Conservation (phyloP, 768 basidiomycete genomes). For the Mycena indigotica region DNA sequence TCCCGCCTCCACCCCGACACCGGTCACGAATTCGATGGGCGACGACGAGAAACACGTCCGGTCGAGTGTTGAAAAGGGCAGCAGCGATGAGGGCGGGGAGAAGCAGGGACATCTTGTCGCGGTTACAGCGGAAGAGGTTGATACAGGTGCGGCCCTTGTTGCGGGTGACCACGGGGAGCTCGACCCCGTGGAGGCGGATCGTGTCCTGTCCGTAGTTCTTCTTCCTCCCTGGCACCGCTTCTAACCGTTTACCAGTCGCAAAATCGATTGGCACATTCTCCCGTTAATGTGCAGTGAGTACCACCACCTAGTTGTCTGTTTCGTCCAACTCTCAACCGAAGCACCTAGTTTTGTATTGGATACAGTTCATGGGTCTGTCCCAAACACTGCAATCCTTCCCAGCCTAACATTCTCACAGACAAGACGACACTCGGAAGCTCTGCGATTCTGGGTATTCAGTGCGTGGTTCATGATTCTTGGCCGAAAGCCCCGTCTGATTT, state of each 20-base stretch:
- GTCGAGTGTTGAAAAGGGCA: neutral
- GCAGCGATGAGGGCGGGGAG: neutral
- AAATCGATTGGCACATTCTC: constrained; percentile 75
- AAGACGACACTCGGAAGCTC: constrained; percentile 70
- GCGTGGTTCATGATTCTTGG: neutral
- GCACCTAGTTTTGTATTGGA: constrained; percentile 57
- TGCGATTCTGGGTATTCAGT: constrained; percentile 74
- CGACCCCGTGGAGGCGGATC: constrained; percentile 52
- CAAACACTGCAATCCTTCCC: neutral
- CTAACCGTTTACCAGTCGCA: constrained; percentile 46
- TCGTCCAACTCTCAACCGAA: neutral
- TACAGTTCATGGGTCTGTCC: constrained; percentile 65
- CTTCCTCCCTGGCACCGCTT: neutral
- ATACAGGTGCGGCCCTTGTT: constrained; percentile 62
- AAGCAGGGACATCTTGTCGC: constrained; percentile 26
- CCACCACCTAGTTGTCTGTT: neutral
- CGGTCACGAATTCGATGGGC: too few relatives aligned
- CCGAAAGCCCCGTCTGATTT: constrained; percentile 21
- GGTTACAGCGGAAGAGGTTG: constrained; percentile 53
- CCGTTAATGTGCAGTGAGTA: constrained; percentile 79
- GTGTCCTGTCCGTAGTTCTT: constrained; percentile 46
- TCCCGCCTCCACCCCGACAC: too few relatives aligned
- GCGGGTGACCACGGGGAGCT: constrained; percentile 46
- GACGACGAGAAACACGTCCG: neutral
- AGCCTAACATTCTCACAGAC: constrained; percentile 26